Base-by-base conservation (phyloP, 441 rosid species). In the Erodium trifolium region DNA sequence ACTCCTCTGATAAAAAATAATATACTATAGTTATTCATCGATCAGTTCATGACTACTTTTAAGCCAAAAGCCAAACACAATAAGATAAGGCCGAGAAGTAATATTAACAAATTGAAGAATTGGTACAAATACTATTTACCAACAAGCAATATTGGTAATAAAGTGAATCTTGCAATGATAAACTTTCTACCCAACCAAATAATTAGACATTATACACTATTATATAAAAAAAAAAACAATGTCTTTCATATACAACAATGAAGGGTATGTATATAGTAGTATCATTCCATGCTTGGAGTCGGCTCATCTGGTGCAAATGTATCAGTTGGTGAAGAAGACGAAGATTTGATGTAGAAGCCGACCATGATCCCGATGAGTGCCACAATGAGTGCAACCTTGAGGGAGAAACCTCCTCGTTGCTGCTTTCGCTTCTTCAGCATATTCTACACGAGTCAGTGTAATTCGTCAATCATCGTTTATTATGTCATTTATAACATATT, bases 291-390 rank as follows among this genome's bases (percentile, higher is more conserved):
- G 23, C 8, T 16, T 17, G 62, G 62, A 55, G 23, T 16, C 62
- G 5, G 9, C 10, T 55, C 62, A 6, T 55, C 27, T 16, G 62
- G 19, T 4, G 78, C 37, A 34, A 34, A 18, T 5, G 23, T 2
- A 5, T 17, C 18, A 2, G 62, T 5, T 18, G 62, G 85, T 10
- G 96, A 88, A 68, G 97, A 83, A 73, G 87, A 66, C 4, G 86
- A 73, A 57, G 86, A 79, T 76, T 91, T 88, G 84, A 91, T 75
- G 73, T 89, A 81, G 72, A 88, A 84, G 19, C 99, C 97, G 14
- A 81, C 80, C 85, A 86, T 72, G 67, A 94, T 81, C 29, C 99
- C 96, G 6, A 91, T 82, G 39, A 91, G 83, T 71, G 89, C 96
- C 69, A 91, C 96, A 43, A 90, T 64, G 19, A 84, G 82, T n/a